A percentile compares a stretch with the other conserved stretches of the same genome.
These are phyloP conservation scores for Oryza meridionalis DNA, from an alignment of 176 grass and related monocot genomes.

Conservation along the genomic window DNA sequence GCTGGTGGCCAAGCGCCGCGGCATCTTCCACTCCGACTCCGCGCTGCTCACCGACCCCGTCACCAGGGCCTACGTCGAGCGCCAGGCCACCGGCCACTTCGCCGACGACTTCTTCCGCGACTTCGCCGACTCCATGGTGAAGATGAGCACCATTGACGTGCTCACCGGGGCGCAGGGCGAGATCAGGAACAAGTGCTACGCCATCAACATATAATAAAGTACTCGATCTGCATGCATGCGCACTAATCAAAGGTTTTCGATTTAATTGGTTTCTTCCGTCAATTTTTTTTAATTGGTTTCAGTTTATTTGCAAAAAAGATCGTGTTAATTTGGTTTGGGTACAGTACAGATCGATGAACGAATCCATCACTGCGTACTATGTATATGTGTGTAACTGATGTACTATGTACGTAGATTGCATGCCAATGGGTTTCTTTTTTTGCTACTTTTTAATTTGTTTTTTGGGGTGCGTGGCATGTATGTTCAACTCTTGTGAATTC, in stretches of 20 bases:
- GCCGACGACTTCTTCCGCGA: slow-evolving; percentile 57
- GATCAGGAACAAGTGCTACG: slow-evolving; percentile 69
- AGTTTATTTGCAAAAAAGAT: background rate
- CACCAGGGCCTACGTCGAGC: slow-evolving; percentile 62
- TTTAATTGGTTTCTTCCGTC: background rate
- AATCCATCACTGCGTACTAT: too few relatives aligned
- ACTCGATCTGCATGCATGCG: too few relatives aligned
- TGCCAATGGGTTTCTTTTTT: background rate
- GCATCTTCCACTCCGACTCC: slow-evolving; percentile 71
- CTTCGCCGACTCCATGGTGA: slow-evolving; percentile 64
- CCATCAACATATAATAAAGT: slow-evolving; percentile 42
- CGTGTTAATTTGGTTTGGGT: background rate
- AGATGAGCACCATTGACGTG: slow-evolving; percentile 58
- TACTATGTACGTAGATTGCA: background rate
- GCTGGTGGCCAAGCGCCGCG: slow-evolving; percentile 53
- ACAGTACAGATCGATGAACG: background rate
- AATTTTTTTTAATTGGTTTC: background rate
- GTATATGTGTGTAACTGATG: background rate
- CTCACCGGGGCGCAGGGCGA: slow-evolving; percentile 57
- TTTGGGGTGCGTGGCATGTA: background rate
- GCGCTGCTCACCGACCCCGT: slow-evolving; percentile 55
- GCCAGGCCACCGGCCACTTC: slow-evolving; percentile 49
- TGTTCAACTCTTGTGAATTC: background rate
- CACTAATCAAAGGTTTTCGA: background rate
- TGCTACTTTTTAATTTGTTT: background rate